phyloP scores from a whole-genome alignment of 345 rosid species.

The Aquilaria yunnanensis region DNA sequence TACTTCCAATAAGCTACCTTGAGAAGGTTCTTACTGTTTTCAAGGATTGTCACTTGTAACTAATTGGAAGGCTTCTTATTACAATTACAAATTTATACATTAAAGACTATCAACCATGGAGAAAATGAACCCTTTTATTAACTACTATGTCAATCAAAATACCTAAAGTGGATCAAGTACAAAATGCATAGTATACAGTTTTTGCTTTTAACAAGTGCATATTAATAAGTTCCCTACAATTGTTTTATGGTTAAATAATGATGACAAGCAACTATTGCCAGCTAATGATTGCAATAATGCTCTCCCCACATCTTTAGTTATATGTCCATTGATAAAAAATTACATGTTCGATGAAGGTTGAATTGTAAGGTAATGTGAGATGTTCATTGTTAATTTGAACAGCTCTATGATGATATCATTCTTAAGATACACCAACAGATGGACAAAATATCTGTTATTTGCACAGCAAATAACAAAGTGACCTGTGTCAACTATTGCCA shows the following conservation, averaged over 20 bases:
- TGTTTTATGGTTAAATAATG: neutral
- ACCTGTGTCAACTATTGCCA: slow-evolving; percentile 8
- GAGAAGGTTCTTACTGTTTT: no score
- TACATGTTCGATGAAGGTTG: slow-evolving; percentile 16
- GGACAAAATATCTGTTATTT: slow-evolving; percentile 10
- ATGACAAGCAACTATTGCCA: slow-evolving; percentile 1
- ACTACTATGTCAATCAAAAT: neutral
- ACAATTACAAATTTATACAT: no score
- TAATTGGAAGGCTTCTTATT: no score
- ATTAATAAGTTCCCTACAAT: neutral
- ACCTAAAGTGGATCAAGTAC: neutral
- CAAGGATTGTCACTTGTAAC: no score
- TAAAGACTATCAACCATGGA: no score
- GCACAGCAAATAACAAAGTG: slow-evolving; percentile 23
- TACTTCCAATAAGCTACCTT: no score
- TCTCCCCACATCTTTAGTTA: slow-evolving; percentile 10
- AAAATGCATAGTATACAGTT: neutral
- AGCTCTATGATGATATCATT: slow-evolving; percentile 15
- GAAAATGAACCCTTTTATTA: neutral
- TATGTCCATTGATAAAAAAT: slow-evolving; percentile 7
- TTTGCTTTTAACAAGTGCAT: neutral
- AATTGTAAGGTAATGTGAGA: slow-evolving; percentile 27
- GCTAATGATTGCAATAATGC: slow-evolving; percentile 13
- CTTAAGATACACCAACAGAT: slow-evolving; percentile 19
- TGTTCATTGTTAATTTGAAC: slow-evolving; percentile 15